Evolutionary conservation across 768 basidiomycete species (phyloP).

Genomic region (Suillus subalutaceus): DNA sequence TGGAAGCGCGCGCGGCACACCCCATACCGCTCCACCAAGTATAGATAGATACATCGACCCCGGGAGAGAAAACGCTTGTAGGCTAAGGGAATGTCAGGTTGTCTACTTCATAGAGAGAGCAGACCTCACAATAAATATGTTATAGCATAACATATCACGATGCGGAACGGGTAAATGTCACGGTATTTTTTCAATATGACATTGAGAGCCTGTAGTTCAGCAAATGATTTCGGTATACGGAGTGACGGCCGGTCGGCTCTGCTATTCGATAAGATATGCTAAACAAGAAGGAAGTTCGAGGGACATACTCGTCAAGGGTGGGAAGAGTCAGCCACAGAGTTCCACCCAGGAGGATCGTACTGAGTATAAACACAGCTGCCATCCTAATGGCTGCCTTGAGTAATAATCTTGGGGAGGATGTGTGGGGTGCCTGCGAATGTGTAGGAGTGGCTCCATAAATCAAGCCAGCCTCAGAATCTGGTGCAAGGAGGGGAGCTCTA

Average conservation of each 20-base stretch:
- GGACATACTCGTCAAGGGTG: conserved; percentile 71
- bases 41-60: conserved; percentile 99
- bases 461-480: conserved; percentile 38
- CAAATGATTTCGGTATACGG: conserved; percentile 86
- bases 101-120: conserved; percentile 8
- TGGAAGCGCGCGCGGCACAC: conserved; percentile 80
- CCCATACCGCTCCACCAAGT: conserved; percentile 95
- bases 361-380: conserved; percentile 72
- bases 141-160: conserved; percentile 83
- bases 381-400: conserved; percentile 85
- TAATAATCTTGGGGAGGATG: conserved; percentile 60
- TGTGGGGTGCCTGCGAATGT: conserved; percentile 23
- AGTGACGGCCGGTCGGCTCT: conserved; percentile 78
- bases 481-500: conserved; percentile 46
- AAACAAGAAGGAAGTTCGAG: conserved; percentile 6
- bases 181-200: conserved; percentile 89
- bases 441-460: conserved; percentile 54
- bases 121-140: conserved; percentile 88
- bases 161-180: conserved; percentile 82
- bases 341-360: conserved; percentile 70
- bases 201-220: conserved; percentile 85
- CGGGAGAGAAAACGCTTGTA: conserved; percentile 95
- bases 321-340: conserved; percentile 84
- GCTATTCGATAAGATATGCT: conserved; percentile 18
- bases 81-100: conserved; percentile 46